These are phyloP conservation scores for Stemphylium vesicarium DNA, from an alignment of 2,329 filamentous ascomycete genomes.

Conservation along the genomic window DNA sequence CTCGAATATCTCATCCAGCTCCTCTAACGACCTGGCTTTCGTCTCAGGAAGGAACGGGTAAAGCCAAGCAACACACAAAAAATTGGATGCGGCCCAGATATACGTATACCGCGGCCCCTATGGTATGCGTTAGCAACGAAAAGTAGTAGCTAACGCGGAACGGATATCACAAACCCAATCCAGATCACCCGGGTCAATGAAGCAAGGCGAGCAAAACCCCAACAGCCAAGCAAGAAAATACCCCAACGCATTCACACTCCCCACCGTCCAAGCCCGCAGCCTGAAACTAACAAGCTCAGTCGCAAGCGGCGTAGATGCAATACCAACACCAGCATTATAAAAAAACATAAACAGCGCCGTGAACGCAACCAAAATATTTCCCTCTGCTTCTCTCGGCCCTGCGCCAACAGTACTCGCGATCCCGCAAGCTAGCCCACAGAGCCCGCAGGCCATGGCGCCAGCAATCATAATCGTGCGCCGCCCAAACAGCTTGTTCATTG, in stretches of 20 bases:
- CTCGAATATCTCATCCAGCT: constrained; percentile 40
- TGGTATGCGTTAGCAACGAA: background rate
- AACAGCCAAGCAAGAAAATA: constrained; percentile 48
- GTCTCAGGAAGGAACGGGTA: constrained; percentile 66
- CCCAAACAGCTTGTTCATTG: constrained; percentile 57
- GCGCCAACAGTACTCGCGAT: constrained; percentile 40
- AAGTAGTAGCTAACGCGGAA: background rate
- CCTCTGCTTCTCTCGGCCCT: constrained; percentile 26
- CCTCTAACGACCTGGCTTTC: constrained; percentile 33
- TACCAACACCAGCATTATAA: constrained; percentile 45
- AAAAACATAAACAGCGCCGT: constrained; percentile 47
- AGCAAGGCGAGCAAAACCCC: constrained; percentile 49
- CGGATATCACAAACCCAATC: constrained; percentile 42
- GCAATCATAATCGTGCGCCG: constrained; percentile 57
- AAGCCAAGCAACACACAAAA: constrained; percentile 62
- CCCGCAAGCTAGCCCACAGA: constrained; percentile 56
- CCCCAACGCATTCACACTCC: constrained; percentile 41
- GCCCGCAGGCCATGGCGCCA: constrained; percentile 53
- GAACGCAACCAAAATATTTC: constrained; percentile 42
- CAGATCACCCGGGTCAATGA: constrained; percentile 48
- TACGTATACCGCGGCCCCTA: constrained; percentile 34
- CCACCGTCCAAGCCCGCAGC: constrained; percentile 46
- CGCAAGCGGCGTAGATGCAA: constrained; percentile 41
- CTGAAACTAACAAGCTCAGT: constrained; percentile 43
- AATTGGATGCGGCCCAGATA: constrained; percentile 39